A percentile compares a stretch with the other conserved stretches of the same genome.
These are phyloP conservation scores for Fusarium mundagurra DNA, from an alignment of 2,329 filamentous ascomycete species.

Conservation along the genomic window DNA sequence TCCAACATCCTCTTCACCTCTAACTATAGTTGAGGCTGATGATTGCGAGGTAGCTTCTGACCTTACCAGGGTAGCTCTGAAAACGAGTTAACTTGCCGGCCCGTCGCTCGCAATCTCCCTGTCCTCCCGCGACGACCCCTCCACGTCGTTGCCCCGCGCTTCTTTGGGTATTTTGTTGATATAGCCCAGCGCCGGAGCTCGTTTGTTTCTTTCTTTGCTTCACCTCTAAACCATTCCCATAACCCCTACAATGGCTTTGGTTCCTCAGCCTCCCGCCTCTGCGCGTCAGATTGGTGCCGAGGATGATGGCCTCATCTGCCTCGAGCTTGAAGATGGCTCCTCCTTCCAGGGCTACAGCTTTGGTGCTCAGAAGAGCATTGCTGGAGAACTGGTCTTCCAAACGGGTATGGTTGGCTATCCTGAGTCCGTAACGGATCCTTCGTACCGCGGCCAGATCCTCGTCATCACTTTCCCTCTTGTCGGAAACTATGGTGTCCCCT, in stretches of 20 bases:
- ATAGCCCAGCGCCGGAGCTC: slow-evolving; percentile 22
- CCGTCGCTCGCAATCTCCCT: slow-evolving; percentile 46
- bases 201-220: slow-evolving; percentile 16
- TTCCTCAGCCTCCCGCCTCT: slow-evolving; percentile 65
- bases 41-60: slow-evolving; percentile 52
- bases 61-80: slow-evolving; percentile 50
- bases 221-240: slow-evolving; percentile 14
- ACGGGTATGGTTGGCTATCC: slow-evolving; percentile 99
- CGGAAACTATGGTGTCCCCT: slow-evolving; percentile 97
- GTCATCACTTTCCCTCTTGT: slow-evolving; percentile 96
- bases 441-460: slow-evolving; percentile 91
- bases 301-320: slow-evolving; percentile 75
- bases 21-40: slow-evolving; percentile 47
- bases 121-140: slow-evolving; percentile 34
- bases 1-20: slow-evolving; percentile 30
- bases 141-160: slow-evolving; percentile 45
- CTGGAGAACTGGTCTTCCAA: slow-evolving; percentile 98
- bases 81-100: slow-evolving; percentile 52
- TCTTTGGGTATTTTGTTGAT: slow-evolving; percentile 26
- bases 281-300: slow-evolving; percentile 63
- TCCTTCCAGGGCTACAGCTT: slow-evolving; percentile 97
- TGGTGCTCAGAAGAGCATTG: slow-evolving; percentile 91
- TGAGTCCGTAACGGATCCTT: slow-evolving; percentile 89
- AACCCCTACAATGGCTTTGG: slow-evolving; percentile 45
- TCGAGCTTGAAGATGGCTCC: slow-evolving; percentile 92